phyloP scores from a whole-genome alignment of 164 flowering plant species.

The Stephania yunnanensis region DNA sequence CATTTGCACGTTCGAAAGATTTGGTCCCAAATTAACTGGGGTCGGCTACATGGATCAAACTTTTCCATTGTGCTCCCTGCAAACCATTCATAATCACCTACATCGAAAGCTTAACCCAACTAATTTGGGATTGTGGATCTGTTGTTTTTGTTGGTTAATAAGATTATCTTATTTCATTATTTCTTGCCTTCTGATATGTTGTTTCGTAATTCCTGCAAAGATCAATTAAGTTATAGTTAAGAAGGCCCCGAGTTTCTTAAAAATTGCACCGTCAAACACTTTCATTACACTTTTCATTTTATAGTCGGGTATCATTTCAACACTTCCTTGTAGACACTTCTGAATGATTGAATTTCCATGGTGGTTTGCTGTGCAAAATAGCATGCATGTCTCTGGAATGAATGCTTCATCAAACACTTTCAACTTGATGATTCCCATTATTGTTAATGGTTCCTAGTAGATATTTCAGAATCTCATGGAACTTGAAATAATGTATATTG shows the following conservation, averaged over 20 bases:
- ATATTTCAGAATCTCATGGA: not conserved
- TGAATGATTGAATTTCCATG: too few relatives aligned
- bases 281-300: not conserved
- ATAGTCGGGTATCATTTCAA: not conserved
- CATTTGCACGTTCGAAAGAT: too few relatives aligned
- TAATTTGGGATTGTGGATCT: not conserved
- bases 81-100: too few relatives aligned
- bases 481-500: too few relatives aligned
- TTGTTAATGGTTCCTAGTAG: not conserved
- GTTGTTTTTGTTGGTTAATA: not conserved
- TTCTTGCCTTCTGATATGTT: not conserved
- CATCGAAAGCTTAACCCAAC: not conserved
- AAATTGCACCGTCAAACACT: not conserved
- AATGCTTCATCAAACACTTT: not conserved
- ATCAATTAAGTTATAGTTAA: not conserved
- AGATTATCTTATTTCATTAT: not conserved
- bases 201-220: not conserved
- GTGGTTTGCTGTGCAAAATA: too few relatives aligned
- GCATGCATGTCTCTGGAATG: too few relatives aligned
- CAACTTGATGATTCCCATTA: not conserved
- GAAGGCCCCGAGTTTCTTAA: not conserved
- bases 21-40: too few relatives aligned
- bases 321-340: not conserved
- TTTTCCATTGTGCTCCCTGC: too few relatives aligned
- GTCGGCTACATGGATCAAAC: too few relatives aligned